Base-by-base conservation (phyloP, 2,329 filamentous ascomycete species). In the Stachybotrys chlorohalonatus region DNA sequence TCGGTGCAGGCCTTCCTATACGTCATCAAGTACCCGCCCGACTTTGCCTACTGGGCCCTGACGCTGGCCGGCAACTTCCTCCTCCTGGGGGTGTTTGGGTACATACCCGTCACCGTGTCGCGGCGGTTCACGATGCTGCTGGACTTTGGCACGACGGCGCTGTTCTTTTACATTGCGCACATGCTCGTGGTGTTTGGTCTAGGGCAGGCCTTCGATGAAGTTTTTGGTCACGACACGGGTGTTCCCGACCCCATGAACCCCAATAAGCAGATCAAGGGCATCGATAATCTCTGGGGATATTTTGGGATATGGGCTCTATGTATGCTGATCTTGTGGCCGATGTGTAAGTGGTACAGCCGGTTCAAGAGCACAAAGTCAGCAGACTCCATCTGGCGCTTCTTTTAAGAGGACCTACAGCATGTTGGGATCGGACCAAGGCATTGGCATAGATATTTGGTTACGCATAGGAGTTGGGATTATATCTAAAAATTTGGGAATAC, bases 381-480 rank as follows among this genome's bases (percentile, higher is more conserved):
- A 1, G 71, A 76, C 56, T 77, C 74, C 3, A 61, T 77, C 11
- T 77, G 75, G 74, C 66, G 74, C 6, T 73, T 77, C 57, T 77
- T 77, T 56, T 77, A 65, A 55, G 17, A 39, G 11, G 50, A 36
- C 17, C 8, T 42, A 24, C 2, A 9, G 36, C 13, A 42, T 42
- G 6, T 42, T 13, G 13, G 8, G 36, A 42, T 42, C 36, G 24
- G 24, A 24, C 4, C 24, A 24, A 24, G 24, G 24, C 4, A 24
- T 24, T 2, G 4, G 24, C 24, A 24, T 24, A 24, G 24, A 4
- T 24, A 24, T 24, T 24, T 4, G 24, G 24, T 24, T 4, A 24
- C 4, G 24, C 24, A 24, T 24, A 24, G 24, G 24, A 24, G 24
- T 24, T 24, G 24, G 24, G 24, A 24, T 24, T 24, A 24, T 24